Base-by-base conservation (phyloP, 75 land plant species). In the Sequoiadendron giganteum region DNA sequence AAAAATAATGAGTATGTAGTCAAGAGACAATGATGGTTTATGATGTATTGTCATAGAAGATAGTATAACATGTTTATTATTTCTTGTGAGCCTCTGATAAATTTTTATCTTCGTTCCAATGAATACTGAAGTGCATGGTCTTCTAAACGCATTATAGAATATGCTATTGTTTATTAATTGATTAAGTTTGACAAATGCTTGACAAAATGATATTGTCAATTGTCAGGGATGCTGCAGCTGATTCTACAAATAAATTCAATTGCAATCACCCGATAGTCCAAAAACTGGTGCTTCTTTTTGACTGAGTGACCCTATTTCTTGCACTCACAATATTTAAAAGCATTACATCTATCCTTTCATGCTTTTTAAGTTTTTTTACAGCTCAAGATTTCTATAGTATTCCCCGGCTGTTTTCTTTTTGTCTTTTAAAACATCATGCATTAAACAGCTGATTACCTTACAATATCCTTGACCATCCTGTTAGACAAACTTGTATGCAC, bases 241-340 rank as follows among this genome's bases (percentile, higher is more conserved):
- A 87, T 81, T 75, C 90, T n/a, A 87, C 52, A 18, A 94, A 91
- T 91, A 76, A 86, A 68, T 92, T 96, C 90, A 98, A 93, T 79
- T 97, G 99, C 87, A 97, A 97, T 39, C 92, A 92, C 86, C 95
- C 96, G 40, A 82, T 92, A 85, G 99, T 93, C 13, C 99, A 95
- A 52, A 93, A 91, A 83, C 34, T 97, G 90, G 94, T 90, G 56
- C 73, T 72, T 88, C 3, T 3, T 81, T 21, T 81, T 81, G 49
- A 45, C 84, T 28, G 10, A 81, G 9, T 10, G 13, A 45, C 42
- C 28, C 52, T 25, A 10, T 45, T 81, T 81, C 30, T 81, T 81
- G 47, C 47, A 21, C 49, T 25, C 47, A 65, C 2, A 43, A 43
- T 81, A 48, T 81, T 28, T 28, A 81, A 81, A 43, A 81, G 13